Percentiles rank a stretch among this genome's conserved stretches.
These are phyloP conservation scores for Coemansia sp. DNA, from an alignment of 192 early-diverging fungal species.

Conservation along the genomic window DNA sequence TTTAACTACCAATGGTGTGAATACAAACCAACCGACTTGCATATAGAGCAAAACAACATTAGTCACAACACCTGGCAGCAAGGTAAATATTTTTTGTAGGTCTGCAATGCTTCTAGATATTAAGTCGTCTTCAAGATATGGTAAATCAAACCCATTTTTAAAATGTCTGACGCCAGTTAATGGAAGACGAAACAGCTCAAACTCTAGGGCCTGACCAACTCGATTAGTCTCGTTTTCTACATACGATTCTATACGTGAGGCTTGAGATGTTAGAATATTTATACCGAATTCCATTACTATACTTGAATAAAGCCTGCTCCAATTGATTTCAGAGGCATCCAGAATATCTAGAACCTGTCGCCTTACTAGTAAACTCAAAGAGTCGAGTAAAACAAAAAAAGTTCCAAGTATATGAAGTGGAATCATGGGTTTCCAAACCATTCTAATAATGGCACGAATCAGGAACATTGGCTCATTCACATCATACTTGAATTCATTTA, in stretches of 20 bases:
- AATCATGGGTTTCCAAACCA: conserved; percentile 40
- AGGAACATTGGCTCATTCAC: conserved; percentile 32
- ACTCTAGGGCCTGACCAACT: conserved; percentile 10
- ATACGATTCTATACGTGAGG: not conserved
- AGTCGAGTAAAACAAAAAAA: not conserved
- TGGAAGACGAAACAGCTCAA: conserved; percentile 37
- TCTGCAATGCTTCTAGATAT: not conserved
- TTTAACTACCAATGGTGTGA: not conserved
- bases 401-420: conserved; percentile 19
- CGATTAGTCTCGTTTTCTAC: conserved; percentile 5
- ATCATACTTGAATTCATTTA: conserved; percentile 38
- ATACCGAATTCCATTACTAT: conserved; percentile 3
- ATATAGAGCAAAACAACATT: not conserved
- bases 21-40: not conserved
- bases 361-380: not conserved
- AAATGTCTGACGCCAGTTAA: not conserved
- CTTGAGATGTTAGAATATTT: conserved; percentile 1
- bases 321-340: conserved; percentile 14
- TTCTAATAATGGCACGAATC: conserved; percentile 33
- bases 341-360: conserved; percentile 20
- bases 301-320: conserved; percentile 23
- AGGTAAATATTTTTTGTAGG: not conserved
- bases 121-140: not conserved
- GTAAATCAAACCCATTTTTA: not conserved
- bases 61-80: not conserved